These are phyloP conservation scores for Thermomucor indicae-seudaticae DNA, from an alignment of 371 early-diverging fungal genomes.

Conservation along the genomic window DNA sequence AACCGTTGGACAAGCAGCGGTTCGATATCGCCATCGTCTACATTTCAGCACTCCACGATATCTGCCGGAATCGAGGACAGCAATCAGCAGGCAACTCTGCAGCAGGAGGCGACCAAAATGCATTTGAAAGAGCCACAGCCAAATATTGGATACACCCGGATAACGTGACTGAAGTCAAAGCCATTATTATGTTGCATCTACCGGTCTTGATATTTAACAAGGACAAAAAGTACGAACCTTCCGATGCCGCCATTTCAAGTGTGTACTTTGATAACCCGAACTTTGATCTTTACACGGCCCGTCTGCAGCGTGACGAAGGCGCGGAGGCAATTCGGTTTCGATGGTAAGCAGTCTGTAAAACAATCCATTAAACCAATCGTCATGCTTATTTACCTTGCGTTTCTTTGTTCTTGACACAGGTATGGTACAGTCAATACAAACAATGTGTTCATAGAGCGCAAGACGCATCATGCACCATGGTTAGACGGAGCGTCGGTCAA, in stretches of 20 bases:
- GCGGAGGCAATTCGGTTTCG: constrained; percentile 86
- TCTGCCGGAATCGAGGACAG: constrained; percentile 75
- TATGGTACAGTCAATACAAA: constrained; percentile 50
- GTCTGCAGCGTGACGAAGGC: constrained; percentile 82
- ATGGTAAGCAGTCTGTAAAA: constrained; percentile 63
- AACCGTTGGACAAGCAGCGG: constrained; percentile 81
- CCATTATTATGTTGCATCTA: constrained; percentile 79
- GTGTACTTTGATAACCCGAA: constrained; percentile 89
- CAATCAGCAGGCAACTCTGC: constrained; percentile 38
- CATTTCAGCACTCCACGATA: constrained; percentile 83
- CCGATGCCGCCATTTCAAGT: constrained; percentile 68
- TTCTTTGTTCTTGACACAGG: constrained; percentile 26
- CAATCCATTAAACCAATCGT: constrained; percentile 10
- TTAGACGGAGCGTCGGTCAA: constrained; percentile 84
- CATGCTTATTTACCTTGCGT: neutral
- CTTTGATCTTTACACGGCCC: constrained; percentile 81
- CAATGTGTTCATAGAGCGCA: constrained; percentile 86
- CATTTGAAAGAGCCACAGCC: constrained; percentile 84
- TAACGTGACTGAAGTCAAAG: constrained; percentile 88
- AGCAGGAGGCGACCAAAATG: constrained; percentile 65
- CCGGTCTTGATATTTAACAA: constrained; percentile 74
- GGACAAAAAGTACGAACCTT: constrained; percentile 19
- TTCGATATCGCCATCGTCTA: constrained; percentile 84
- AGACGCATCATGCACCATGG: constrained; percentile 88
- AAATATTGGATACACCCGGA: constrained; percentile 98